phyloP scores from a whole-genome alignment of 345 rosid species.

The Syzygium oleosum region DNA sequence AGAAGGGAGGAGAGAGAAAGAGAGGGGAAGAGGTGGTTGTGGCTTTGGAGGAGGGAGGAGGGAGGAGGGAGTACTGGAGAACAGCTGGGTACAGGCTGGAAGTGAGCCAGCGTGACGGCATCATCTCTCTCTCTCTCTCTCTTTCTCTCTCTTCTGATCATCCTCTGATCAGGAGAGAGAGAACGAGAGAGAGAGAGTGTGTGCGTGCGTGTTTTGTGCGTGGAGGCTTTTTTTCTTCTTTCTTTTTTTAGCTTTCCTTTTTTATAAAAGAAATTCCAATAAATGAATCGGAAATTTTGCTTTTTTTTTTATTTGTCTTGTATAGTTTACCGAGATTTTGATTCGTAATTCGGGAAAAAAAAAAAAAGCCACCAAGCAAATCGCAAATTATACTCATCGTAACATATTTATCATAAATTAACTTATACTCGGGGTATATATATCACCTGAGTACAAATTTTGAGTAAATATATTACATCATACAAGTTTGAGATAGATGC shows the following conservation, averaged over 20 bases:
- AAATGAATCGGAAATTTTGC: neutral
- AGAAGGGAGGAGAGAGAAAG: neutral
- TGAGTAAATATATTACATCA: too few relatives aligned
- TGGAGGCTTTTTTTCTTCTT: neutral
- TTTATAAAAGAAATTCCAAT: too few relatives aligned
- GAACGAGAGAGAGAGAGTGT: too few relatives aligned
- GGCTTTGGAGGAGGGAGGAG: too few relatives aligned
- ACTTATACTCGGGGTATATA: too few relatives aligned
- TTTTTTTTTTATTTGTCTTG: neutral
- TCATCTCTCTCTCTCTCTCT: neutral
- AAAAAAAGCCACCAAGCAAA: too few relatives aligned
- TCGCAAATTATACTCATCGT: too few relatives aligned
- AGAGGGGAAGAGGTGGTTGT: neutral
- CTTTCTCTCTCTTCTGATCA: neutral
- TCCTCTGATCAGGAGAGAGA: too few relatives aligned
- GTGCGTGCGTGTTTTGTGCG: too few relatives aligned
- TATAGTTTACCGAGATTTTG: neutral
- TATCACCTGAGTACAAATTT: too few relatives aligned
- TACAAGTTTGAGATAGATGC: too few relatives aligned
- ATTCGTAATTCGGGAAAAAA: neutral
- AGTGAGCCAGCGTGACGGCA: neutral
- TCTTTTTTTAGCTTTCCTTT: neutral
- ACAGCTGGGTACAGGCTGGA: conserved; percentile 9
- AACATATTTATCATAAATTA: too few relatives aligned
- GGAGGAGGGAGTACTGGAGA: neutral